Evolutionary conservation across 257 asterid species (phyloP).

Genomic region (Solanum ossicruentum): DNA sequence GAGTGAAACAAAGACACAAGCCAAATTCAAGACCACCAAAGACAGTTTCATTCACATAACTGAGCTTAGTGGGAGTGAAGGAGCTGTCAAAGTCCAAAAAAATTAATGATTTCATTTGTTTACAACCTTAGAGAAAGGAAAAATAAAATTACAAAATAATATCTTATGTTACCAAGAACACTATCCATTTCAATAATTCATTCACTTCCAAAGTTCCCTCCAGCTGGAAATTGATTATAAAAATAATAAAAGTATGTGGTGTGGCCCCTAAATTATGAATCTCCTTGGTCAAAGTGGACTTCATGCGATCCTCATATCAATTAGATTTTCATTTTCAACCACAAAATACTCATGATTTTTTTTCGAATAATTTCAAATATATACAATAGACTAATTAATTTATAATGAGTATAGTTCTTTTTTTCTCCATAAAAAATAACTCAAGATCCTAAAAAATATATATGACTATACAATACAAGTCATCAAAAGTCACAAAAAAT

Average conservation of each 20-base stretch:
- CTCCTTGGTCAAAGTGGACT: constrained; percentile 3
- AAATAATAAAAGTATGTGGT: neutral
- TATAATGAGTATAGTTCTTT: no score
- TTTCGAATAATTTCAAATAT: neutral
- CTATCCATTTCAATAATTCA: constrained; percentile 45
- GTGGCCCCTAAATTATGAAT: neutral
- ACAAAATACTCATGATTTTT: neutral
- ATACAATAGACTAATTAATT: no score
- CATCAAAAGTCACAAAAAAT: no score
- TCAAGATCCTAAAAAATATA: no score
- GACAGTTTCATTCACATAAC: neutral
- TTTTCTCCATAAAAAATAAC: no score
- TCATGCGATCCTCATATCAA: constrained; percentile 11
- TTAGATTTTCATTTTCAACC: constrained; percentile 16
- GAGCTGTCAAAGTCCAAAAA: neutral
- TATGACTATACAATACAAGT: no score
- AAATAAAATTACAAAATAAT: neutral
- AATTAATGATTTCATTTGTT: neutral
- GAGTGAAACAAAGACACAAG: neutral
- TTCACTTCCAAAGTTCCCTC: constrained; percentile 28
- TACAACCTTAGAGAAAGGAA: neutral
- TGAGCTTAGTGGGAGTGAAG: neutral
- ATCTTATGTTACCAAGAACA: neutral
- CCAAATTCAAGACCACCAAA: neutral
- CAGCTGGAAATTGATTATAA: constrained; percentile 33